A percentile compares a stretch with the other conserved stretches of the same genome.
phyloP scores from a whole-genome alignment of 768 basidiomycete species.

The Xerocomellus amylosporus region DNA sequence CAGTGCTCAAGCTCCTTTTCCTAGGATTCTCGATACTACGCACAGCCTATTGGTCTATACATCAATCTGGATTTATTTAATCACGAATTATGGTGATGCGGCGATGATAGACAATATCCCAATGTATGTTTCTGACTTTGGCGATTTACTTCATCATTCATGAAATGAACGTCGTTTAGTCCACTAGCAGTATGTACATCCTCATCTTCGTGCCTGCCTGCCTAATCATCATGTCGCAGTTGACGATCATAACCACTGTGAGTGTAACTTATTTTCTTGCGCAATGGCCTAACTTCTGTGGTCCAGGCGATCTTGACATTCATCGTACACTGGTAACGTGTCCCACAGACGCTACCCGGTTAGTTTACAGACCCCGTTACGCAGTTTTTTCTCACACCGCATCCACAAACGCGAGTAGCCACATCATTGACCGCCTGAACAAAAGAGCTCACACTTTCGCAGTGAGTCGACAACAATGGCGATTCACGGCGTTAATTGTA shows the following conservation, averaged over 20 bases:
- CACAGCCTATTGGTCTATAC: constrained; percentile 42
- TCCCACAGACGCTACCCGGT: background rate
- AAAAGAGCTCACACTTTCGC: background rate
- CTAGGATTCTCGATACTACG: constrained; percentile 35
- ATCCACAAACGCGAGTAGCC: constrained; percentile 13
- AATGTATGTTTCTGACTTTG: constrained; percentile 31
- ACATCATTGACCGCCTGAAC: background rate
- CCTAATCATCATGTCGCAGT: constrained; percentile 10
- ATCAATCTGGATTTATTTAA: constrained; percentile 44
- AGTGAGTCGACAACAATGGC: constrained; percentile 31
- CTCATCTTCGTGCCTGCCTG: background rate
- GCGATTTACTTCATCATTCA: background rate
- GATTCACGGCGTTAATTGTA: constrained; percentile 35
- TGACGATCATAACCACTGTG: constrained; percentile 34
- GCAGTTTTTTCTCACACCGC: constrained; percentile 12
- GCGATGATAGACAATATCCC: constrained; percentile 42
- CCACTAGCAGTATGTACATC: constrained; percentile 26
- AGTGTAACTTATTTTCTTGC: background rate
- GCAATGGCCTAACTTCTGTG: constrained; percentile 11
- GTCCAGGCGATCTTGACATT: constrained; percentile 47
- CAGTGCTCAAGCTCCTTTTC: background rate
- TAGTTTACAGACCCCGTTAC: background rate
- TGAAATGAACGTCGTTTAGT: constrained; percentile 4
- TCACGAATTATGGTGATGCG: constrained; percentile 41
- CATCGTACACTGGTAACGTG: constrained; percentile 48